phyloP scores from a whole-genome alignment of 2,329 filamentous ascomycete genomes.

The Fusarium azukiicola region DNA sequence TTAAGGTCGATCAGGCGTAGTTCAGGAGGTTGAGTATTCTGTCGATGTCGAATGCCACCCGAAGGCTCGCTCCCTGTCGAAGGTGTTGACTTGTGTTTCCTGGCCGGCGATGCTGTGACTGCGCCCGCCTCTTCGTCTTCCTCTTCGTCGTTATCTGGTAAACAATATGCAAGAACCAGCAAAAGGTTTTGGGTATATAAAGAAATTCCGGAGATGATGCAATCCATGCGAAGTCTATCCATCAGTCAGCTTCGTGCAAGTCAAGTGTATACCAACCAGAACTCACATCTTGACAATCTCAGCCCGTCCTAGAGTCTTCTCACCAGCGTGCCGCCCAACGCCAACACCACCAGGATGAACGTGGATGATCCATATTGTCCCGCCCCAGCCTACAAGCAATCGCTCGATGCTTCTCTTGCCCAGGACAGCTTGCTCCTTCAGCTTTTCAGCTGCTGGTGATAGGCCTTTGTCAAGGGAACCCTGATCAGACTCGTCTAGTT shows the following conservation, averaged over 20 bases:
- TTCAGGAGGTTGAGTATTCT: slow-evolving; percentile 92
- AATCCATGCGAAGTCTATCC: slow-evolving; percentile 93
- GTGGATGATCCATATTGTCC: slow-evolving; percentile 97
- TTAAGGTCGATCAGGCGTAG: slow-evolving; percentile 94
- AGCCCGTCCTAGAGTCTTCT: slow-evolving; percentile 88
- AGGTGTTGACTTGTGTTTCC: slow-evolving; percentile 65
- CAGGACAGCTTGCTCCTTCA: slow-evolving; percentile 72
- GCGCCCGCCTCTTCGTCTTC: slow-evolving; percentile 55
- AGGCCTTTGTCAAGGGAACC: slow-evolving; percentile 59
- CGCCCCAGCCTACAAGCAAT: slow-evolving; percentile 96
- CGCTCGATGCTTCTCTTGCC: slow-evolving; percentile 82
- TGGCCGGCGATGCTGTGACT: slow-evolving; percentile 49
- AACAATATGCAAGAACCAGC: slow-evolving; percentile 94
- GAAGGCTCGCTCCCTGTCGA: slow-evolving; percentile 78
- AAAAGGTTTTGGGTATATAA: slow-evolving; percentile 96
- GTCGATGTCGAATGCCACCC: slow-evolving; percentile 84
- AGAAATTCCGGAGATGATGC: slow-evolving; percentile 97
- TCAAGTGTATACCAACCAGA: slow-evolving; percentile 65
- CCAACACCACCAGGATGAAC: slow-evolving; percentile 88
- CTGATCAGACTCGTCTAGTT: slow-evolving; percentile 81
- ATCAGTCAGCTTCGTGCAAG: slow-evolving; percentile 75
- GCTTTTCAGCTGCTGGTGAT: slow-evolving; percentile 70
- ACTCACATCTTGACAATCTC: slow-evolving; percentile 96
- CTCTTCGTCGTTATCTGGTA: slow-evolving; percentile 84
- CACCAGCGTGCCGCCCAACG: slow-evolving; percentile 82